Conservation (phyloP, 768 basidiomycete genomes). For the Naganishia friedmannii region DNA sequence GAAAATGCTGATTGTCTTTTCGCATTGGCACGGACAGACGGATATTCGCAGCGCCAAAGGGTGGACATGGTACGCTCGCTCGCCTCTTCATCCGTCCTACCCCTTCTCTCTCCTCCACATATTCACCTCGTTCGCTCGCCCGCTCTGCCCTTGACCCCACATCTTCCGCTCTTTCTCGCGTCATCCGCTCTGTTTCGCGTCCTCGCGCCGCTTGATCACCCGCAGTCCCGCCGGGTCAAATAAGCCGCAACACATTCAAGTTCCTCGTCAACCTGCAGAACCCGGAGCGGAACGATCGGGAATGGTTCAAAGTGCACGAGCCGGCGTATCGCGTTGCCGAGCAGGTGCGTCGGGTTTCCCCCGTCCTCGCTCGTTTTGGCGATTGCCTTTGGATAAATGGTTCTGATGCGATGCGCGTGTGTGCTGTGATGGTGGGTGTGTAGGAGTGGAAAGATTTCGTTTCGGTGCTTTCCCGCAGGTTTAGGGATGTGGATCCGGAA, state of each 20-base stretch:
- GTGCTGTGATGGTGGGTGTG: slow-evolving; percentile 6
- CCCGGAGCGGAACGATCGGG: slow-evolving; percentile 74
- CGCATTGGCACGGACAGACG: slow-evolving; percentile 52
- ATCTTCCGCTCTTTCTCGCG: too few relatives aligned
- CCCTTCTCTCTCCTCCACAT: slow-evolving; percentile 11
- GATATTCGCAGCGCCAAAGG: slow-evolving; percentile 76
- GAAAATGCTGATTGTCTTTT: not conserved
- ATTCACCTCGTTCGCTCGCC: not conserved
- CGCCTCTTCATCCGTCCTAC: slow-evolving; percentile 55
- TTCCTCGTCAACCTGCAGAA: slow-evolving; percentile 70
- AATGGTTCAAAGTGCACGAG: slow-evolving; percentile 81
- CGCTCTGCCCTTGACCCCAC: too few relatives aligned
- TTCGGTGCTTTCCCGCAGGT: slow-evolving; percentile 64
- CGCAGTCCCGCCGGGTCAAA: slow-evolving; percentile 71
- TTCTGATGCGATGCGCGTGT: not conserved
- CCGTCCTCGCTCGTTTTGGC: not conserved
- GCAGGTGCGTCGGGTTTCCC: slow-evolving; percentile 53
- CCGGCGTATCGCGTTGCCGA: slow-evolving; percentile 77
- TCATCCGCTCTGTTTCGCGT: too few relatives aligned
- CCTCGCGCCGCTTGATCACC: too few relatives aligned
- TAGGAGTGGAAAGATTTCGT: slow-evolving; percentile 82
- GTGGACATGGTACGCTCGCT: slow-evolving; percentile 57
- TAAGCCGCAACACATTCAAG: slow-evolving; percentile 79
- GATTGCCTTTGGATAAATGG: not conserved
- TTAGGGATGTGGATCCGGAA: slow-evolving; percentile 73